Conservation (phyloP, 805 yeast species). For the Candida tallmaniae region DNA sequence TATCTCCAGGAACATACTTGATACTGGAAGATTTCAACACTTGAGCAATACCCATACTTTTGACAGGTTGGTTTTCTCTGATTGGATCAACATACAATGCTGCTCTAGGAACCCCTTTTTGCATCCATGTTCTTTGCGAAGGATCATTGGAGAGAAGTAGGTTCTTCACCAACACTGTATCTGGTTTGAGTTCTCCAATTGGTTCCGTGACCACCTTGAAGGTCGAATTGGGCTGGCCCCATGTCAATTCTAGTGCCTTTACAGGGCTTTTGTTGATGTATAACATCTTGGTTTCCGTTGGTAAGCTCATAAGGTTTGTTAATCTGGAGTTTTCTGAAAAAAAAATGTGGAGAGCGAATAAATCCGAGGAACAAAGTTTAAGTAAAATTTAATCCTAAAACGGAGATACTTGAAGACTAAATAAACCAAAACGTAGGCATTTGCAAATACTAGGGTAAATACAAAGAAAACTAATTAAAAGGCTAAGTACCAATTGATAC, state of each 20-base stretch:
- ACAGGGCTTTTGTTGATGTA: constrained; percentile 20
- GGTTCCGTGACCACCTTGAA: constrained; percentile 20
- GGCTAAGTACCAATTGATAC: too few relatives aligned
- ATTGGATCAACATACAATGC: constrained; percentile 21
- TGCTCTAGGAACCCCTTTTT: constrained; percentile 19
- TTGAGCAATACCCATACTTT: constrained; percentile 20
- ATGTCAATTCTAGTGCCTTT: constrained; percentile 14
- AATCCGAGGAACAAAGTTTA: too few relatives aligned
- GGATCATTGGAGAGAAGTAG: constrained; percentile 34
- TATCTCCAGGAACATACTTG: constrained; percentile 22
- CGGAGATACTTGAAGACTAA: too few relatives aligned
- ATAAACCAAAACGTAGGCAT: too few relatives aligned
- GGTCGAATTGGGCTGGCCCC: constrained; percentile 22
- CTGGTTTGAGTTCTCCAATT: constrained; percentile 16
- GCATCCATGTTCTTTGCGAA: constrained; percentile 33
- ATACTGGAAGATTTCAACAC: constrained; percentile 20
- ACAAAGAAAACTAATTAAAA: too few relatives aligned
- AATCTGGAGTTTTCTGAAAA: background rate
- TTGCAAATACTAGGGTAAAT: too few relatives aligned
- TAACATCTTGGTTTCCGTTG: constrained; percentile 2
- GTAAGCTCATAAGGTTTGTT: constrained; percentile 1
- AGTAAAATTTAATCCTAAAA: too few relatives aligned
- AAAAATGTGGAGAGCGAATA: too few relatives aligned
- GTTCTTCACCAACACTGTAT: constrained; percentile 23
- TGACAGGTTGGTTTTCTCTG: constrained; percentile 18